Evolutionary conservation across 768 basidiomycete species (phyloP).

Genomic region (Neoboletus brunneissimus): DNA sequence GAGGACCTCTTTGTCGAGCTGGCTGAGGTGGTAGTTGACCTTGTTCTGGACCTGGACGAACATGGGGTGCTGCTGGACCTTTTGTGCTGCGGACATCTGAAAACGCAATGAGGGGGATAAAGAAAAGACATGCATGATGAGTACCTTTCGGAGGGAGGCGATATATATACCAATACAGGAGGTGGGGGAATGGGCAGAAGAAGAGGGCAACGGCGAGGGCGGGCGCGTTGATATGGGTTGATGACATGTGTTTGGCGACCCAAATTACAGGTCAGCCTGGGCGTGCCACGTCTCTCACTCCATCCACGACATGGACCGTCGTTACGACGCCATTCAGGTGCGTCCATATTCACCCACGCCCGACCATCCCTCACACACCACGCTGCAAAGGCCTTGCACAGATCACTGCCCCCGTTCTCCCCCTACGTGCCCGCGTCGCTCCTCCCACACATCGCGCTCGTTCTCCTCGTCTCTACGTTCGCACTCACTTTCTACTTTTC

Average conservation of each 20-base stretch:
- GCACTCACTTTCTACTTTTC: conserved; percentile 89
- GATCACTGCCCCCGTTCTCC: conserved; percentile 62
- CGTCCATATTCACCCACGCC: conserved; percentile 6
- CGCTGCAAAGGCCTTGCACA: conserved; percentile 55
- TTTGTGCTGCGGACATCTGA: conserved; percentile 77
- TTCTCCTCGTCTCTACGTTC: conserved; percentile 74
- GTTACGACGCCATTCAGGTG: conserved; percentile 56
- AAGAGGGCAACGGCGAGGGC: conserved; percentile 19
- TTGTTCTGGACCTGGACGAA: conserved; percentile 82
- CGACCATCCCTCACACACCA: conserved; percentile 2
- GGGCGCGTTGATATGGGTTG: conserved; percentile 43
- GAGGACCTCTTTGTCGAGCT: conserved; percentile 96
- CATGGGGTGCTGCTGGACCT: conserved; percentile 84
- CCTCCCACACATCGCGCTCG: conserved; percentile 72
- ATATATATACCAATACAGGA: conserved; percentile 9
- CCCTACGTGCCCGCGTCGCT: conserved; percentile 65
- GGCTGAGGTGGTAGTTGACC: conserved; percentile 74
- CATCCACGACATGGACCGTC: conserved; percentile 43
- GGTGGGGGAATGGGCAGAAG: conserved; percentile 19
- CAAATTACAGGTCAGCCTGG: conserved; percentile 42
- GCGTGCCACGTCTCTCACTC: neutral
- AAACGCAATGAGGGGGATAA: neutral
- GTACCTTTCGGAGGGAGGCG: conserved; percentile 6
- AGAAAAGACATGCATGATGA: neutral
- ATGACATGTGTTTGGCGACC: conserved; percentile 62